Base-by-base conservation (phyloP, 306 rosid genomes). In the Carpinus fangiana region DNA sequence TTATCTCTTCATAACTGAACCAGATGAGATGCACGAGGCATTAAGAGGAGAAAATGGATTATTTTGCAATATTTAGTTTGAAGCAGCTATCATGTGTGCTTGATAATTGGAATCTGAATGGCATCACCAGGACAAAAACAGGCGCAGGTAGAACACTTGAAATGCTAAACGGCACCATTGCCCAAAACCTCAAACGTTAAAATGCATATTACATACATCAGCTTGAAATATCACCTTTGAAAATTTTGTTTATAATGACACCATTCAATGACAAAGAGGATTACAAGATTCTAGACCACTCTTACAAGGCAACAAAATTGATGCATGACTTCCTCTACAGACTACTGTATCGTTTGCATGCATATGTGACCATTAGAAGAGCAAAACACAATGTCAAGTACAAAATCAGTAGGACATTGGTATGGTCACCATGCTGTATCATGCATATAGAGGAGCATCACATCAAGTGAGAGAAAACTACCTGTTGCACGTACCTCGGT, bases 381-480 rank as follows among this genome's bases (percentile, higher is more conserved):
- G 51, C 43, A 53, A 72, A 73, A 21, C 61, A 41, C 56, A 71
- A 13, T 21, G 26, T 67, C 12, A 41, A 67, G 72, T 38, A 67
- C 31, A 67, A 54, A 47, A 68, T 28, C 21, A 56, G 38, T 45
- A n/a, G 76, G 67, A 61, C 71, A 56, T 45, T 14, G 72, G 34
- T 41, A 47, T 53, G 1, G 26, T 11, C 23, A 59, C 23, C 17
- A 10, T 57, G 16, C 50, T 41, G 71, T 13, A 60, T 2, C 60
- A 82, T 78, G 83, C 81, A 67, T 17, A 2, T n/a, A 69, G 66
- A 74, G 77, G 54, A 81, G 76, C 81, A 78, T 56, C 50, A 79
- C 55, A 83, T 78, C 70, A 47, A 67, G 28, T 45, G 78, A 57
- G 50, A 47, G 76, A 36, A 80, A 62, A 78, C 50, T 71, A 70